Evolutionary conservation across 352 stramenopile genomes (phyloP), one percentile per base, ranked within the genome.

Genomic region (Saprolegnia parasitica): DNA sequence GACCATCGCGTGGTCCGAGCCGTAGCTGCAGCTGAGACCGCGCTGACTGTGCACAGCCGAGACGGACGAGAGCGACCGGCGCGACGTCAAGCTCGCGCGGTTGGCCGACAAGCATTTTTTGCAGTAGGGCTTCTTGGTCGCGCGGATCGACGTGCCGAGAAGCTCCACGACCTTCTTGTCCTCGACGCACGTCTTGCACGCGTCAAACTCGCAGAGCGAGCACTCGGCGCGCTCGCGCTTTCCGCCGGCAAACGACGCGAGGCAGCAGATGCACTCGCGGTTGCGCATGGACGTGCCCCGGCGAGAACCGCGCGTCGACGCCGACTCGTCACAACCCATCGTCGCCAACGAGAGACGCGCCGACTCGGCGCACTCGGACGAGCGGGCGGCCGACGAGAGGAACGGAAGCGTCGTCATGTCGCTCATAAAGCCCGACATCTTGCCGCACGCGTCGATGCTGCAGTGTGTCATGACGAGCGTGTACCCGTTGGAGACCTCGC

Each of bases 391-490:
- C 24, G 24, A 42, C 20, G 52, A 21, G 11, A 60, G 20, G 35
- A 60, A 60, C 3, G 52, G 52, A 16, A 60, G 35, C 10, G 52
- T 60, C 35, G 52, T 60, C 52, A 60, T 60, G 35, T 60, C 52
- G 35, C 52, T 60, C 52, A 60, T 60, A 60, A 60, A 60, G 13
- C 11, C 11, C 3, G 52, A 60, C 52, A 60, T 60, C 35, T 60
- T 60, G 35, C 52, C 52, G 11, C 52, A 47, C 23, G 63, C n/a
- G 26, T 70, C 63, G 20, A 70, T 23, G 6, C n/a, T 60, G 39
- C 42, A 55, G 23, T 70, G 63, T 5, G 63, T 70, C 63, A 70
- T 70, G 9, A 70, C 63, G 49, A 70, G 29, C 15, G 63, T 62
- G 21, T 24, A 52, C 8, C 63, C 63, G 20, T 42, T 58, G 9